Conservation (phyloP, 306 rosid species). For the Begonia peltatifolia region DNA sequence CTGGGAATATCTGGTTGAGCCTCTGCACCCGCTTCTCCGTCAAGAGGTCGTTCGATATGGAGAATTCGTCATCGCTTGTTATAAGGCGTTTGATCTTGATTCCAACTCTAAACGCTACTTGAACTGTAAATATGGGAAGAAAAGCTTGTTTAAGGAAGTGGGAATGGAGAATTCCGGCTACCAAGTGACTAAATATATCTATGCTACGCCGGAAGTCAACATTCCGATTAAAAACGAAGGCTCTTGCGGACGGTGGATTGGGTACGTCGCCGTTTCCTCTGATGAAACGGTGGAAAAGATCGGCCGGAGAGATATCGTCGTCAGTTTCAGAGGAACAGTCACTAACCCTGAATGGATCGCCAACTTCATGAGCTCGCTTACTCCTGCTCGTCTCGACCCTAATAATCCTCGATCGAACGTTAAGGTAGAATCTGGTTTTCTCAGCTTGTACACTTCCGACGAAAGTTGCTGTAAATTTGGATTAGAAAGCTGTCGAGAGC, state of each 20-base stretch:
- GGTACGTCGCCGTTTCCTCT: conserved; percentile 35
- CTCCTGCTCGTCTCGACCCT: conserved; percentile 11
- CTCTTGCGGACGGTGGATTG: conserved; percentile 63
- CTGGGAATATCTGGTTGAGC: conserved; percentile 61
- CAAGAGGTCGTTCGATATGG: conserved; percentile 64
- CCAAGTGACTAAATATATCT: conserved; percentile 65
- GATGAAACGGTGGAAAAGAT: conserved; percentile 24
- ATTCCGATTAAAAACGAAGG: conserved; percentile 26
- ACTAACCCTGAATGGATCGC: conserved; percentile 59
- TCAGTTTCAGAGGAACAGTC: conserved; percentile 64
- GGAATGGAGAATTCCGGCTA: conserved; percentile 53
- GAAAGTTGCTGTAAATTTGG: conserved; percentile 33
- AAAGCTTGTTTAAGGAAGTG: conserved; percentile 31
- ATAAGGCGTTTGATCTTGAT: conserved; percentile 69
- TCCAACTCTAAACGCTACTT: conserved; percentile 56
- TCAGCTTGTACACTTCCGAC: conserved; percentile 47
- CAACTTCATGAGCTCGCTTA: conserved; percentile 47
- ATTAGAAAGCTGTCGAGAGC: conserved; percentile 54
- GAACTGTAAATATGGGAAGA: conserved; percentile 54
- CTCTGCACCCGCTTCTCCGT: conserved; percentile 71
- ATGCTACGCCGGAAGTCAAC: conserved; percentile 63
- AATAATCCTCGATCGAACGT: conserved; percentile 15
- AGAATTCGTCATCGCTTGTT: conserved; percentile 44
- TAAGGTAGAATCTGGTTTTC: conserved; percentile 54
- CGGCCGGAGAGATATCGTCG: conserved; percentile 52